Conservation (phyloP, 1,139 yeast species). For the Diutina neorugosa region DNA sequence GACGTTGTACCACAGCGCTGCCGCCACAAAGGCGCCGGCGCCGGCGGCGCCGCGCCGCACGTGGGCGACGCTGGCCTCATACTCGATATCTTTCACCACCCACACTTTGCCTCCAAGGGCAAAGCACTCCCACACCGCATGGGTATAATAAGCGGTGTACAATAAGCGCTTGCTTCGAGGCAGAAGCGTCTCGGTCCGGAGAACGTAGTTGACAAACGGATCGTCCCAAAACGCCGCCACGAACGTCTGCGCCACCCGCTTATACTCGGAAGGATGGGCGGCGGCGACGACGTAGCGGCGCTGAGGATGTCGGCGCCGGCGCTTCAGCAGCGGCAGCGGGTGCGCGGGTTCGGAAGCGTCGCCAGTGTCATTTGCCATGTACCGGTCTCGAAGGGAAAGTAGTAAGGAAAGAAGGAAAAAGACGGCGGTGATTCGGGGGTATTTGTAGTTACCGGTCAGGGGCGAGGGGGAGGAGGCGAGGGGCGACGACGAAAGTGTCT, state of each 20-base stretch:
- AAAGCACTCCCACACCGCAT: constrained; percentile 23
- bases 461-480: too few relatives aligned
- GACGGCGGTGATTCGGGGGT: too few relatives aligned
- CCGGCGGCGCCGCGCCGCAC: not conserved
- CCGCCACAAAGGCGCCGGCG: not conserved
- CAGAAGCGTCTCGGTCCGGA: constrained; percentile 18
- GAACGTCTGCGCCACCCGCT: constrained; percentile 27
- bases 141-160: constrained; percentile 26
- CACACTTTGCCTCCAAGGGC: constrained; percentile 21
- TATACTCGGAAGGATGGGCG: constrained; percentile 20
- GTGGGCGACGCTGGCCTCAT: not conserved
- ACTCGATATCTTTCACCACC: constrained; percentile 18
- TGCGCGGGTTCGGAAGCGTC: not conserved
- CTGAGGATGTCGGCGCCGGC: not conserved
- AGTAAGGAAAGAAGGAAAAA: too few relatives aligned
- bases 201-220: constrained; percentile 29
- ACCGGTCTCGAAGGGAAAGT: not conserved
- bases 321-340: not conserved
- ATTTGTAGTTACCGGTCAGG: too few relatives aligned
- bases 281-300: not conserved
- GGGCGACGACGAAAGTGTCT: too few relatives aligned
- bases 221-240: constrained; percentile 26
- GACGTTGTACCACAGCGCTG: not conserved
- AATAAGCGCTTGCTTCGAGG: constrained; percentile 17
- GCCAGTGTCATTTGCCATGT: not conserved